These are phyloP conservation scores for Epichloe sylvatica DNA, from an alignment of 2,329 filamentous ascomycete genomes.

Conservation along the genomic window DNA sequence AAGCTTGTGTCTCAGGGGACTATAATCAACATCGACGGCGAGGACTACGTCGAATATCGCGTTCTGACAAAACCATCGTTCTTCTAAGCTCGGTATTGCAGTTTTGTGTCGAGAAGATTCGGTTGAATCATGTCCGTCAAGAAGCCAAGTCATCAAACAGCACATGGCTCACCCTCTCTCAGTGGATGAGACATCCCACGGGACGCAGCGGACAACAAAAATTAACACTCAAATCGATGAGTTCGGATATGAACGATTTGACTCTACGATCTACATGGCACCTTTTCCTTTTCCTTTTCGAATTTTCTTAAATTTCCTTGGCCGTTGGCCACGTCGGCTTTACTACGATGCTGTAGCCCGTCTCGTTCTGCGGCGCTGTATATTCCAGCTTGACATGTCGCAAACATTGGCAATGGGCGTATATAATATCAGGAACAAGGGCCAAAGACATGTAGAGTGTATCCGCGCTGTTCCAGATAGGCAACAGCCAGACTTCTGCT, in stretches of 20 bases:
- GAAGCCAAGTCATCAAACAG: too few relatives aligned
- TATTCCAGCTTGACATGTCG: not conserved
- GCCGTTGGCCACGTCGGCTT: not conserved
- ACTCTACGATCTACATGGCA: too few relatives aligned
- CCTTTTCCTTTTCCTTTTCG: too few relatives aligned
- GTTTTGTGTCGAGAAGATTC: not conserved
- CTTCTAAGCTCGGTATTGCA: slow-evolving; percentile 26
- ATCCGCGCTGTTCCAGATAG: not conserved
- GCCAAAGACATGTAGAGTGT: not conserved
- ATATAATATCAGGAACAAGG: not conserved
- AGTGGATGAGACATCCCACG: too few relatives aligned
- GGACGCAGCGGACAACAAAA: too few relatives aligned
- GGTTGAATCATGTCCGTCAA: too few relatives aligned
- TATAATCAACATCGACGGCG: slow-evolving; percentile 50
- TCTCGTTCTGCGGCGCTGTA: not conserved
- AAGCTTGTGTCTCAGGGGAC: slow-evolving; percentile 49
- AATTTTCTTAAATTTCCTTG: too few relatives aligned
- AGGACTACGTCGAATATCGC: slow-evolving; percentile 54
- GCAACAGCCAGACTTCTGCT: not conserved
- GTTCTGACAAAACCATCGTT: slow-evolving; percentile 51
- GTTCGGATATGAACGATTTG: too few relatives aligned
- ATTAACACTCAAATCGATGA: too few relatives aligned
- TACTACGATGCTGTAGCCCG: not conserved
- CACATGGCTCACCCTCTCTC: too few relatives aligned
- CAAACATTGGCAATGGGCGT: not conserved